phyloP scores from a whole-genome alignment of 2,329 filamentous ascomycete genomes.

The Alternaria angustiovoidea region DNA sequence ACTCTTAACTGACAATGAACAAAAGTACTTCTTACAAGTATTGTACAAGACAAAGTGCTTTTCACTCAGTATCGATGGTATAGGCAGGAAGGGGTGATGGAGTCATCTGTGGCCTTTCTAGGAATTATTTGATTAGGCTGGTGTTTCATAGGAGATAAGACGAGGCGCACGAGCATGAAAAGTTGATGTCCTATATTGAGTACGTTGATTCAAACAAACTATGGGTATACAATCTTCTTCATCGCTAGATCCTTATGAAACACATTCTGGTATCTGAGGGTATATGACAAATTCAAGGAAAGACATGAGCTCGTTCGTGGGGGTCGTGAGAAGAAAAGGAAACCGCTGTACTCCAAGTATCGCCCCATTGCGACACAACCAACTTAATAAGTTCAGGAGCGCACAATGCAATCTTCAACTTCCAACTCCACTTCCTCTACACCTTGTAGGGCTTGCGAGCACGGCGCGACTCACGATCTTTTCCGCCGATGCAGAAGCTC shows the following conservation, averaged over 20 bases:
- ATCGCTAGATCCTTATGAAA: not conserved
- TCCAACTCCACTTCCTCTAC: not conserved
- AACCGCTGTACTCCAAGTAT: not conserved
- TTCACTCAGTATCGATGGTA: not conserved
- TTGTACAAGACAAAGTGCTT: not conserved
- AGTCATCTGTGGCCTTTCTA: not conserved
- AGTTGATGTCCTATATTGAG: not conserved
- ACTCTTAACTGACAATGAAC: not conserved
- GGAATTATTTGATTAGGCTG: not conserved
- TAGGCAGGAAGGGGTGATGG: not conserved
- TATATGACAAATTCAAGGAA: slow-evolving; percentile 9
- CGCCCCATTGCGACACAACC: not conserved
- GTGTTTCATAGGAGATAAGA: not conserved
- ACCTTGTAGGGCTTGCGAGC: slow-evolving; percentile 4
- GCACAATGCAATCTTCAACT: not conserved
- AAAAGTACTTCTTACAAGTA: not conserved
- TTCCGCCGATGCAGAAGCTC: slow-evolving; percentile 38
- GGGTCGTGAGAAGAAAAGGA: not conserved
- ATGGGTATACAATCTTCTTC: not conserved
- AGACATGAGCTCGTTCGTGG: slow-evolving; percentile 1
- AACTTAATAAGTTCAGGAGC: not conserved
- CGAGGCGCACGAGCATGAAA: not conserved
- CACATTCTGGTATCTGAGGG: slow-evolving; percentile 4
- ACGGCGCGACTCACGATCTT: not conserved
- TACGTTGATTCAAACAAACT: not conserved